phyloP scores from a whole-genome alignment of 768 basidiomycete species.

The Tulasnella sp. region DNA sequence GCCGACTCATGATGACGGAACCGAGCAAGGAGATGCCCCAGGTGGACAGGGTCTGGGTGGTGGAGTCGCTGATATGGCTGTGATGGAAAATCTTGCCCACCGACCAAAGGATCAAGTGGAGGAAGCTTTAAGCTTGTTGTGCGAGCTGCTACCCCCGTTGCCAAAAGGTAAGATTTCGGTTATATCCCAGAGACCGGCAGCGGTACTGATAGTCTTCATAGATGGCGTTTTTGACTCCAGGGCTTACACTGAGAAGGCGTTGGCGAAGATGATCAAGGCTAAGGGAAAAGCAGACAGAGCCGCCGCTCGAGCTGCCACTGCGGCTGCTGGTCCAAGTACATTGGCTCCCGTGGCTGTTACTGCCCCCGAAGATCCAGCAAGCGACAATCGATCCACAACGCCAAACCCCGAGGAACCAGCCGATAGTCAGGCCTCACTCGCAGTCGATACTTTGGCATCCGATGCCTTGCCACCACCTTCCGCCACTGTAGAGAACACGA shows the following conservation, averaged over 20 bases:
- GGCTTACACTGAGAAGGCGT: slow-evolving; percentile 79
- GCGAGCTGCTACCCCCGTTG: slow-evolving; percentile 88
- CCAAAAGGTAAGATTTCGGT: slow-evolving; percentile 65
- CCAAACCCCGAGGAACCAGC: background rate
- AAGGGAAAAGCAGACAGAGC: slow-evolving; percentile 61
- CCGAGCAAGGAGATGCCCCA: slow-evolving; percentile 54
- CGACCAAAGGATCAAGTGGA: slow-evolving; percentile 96
- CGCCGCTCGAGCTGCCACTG: slow-evolving; percentile 29
- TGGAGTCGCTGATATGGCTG: slow-evolving; percentile 91
- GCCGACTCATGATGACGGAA: slow-evolving; percentile 47
- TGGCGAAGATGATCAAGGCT: slow-evolving; percentile 70
- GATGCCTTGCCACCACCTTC: background rate
- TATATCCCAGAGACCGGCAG: background rate
- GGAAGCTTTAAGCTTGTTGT: slow-evolving; percentile 82
- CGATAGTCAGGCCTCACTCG: slow-evolving; percentile 6
- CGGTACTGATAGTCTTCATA: slow-evolving; percentile 36
- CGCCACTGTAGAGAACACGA: background rate
- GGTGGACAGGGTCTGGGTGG: slow-evolving; percentile 79
- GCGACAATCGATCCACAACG: background rate
- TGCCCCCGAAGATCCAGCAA: slow-evolving; percentile 10
- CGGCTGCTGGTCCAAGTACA: background rate
- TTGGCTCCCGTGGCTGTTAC: background rate
- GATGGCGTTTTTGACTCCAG: slow-evolving; percentile 96
- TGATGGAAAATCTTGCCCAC: slow-evolving; percentile 96
- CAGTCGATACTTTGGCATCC: background rate